Conservation (phyloP, 2,329 filamentous ascomycete genomes). For the Zymoseptoria tritici region DNA sequence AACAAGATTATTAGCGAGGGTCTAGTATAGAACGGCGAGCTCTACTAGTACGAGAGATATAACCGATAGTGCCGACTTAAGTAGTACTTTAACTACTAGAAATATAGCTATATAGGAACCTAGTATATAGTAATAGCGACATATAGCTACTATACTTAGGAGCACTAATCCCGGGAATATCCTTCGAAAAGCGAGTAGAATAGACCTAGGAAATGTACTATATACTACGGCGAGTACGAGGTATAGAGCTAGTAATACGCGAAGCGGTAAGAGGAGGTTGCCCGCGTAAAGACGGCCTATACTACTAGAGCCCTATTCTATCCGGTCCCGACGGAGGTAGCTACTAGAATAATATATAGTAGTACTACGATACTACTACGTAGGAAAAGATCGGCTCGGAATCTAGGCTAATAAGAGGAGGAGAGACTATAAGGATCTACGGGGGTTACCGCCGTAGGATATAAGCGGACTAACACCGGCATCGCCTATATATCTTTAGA, state of each 20-base stretch:
- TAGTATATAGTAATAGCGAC: conserved; percentile 3
- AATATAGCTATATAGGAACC: conserved; percentile 7
- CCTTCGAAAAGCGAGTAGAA: neutral
- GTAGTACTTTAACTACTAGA: conserved; percentile 4
- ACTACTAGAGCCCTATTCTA: neutral
- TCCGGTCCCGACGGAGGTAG: neutral
- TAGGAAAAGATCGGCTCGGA: neutral
- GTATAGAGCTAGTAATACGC: conserved; percentile 2
- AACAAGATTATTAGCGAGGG: conserved; percentile 4
- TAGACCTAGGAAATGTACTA: conserved; percentile 3
- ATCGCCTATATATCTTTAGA: neutral
- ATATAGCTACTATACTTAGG: conserved; percentile 5
- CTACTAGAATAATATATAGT: neutral
- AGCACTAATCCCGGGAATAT: conserved; percentile 2
- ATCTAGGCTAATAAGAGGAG: conserved; percentile 2
- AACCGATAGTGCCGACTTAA: neutral
- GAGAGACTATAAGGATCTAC: neutral
- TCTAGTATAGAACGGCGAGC: conserved; percentile 3
- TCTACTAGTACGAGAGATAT: conserved; percentile 3
- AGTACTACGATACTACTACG: conserved; percentile 1
- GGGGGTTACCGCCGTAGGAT: neutral
- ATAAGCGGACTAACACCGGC: conserved; percentile 2
- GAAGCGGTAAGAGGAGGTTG: neutral
- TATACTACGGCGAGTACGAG: conserved; percentile 1
- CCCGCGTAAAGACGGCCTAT: too few species aligned